Evolutionary conservation across 192 early-diverging fungal species (phyloP).

Genomic region (Mycoemilia scoparia): DNA sequence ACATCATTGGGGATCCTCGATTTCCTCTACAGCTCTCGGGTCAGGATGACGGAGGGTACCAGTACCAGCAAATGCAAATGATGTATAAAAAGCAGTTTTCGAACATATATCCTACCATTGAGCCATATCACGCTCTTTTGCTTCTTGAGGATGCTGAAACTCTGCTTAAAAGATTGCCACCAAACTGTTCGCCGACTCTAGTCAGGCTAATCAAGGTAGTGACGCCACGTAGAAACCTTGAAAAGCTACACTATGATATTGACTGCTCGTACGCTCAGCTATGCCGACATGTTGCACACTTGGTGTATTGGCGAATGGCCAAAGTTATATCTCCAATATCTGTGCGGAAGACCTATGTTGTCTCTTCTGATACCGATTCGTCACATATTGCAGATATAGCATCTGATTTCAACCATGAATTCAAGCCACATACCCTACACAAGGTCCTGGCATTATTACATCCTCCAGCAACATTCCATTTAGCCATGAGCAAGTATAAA

Average conservation of each 20-base stretch:
- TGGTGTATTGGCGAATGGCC: slow-evolving; percentile 86
- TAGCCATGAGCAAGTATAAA: too few relatives aligned
- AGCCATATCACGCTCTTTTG: slow-evolving; percentile 75
- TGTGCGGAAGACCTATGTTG: slow-evolving; percentile 59
- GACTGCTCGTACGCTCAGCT: slow-evolving; percentile 92
- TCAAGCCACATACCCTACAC: too few relatives aligned
- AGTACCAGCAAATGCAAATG: too few relatives aligned
- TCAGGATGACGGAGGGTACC: too few relatives aligned
- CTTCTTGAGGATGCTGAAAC: slow-evolving; percentile 68
- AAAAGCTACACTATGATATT: slow-evolving; percentile 58
- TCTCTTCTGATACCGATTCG: slow-evolving; percentile 43
- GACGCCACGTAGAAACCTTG: slow-evolving; percentile 27
- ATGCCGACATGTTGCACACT: slow-evolving; percentile 71
- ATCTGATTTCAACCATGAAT: neutral
- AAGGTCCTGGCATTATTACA: too few relatives aligned
- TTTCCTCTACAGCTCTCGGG: too few relatives aligned
- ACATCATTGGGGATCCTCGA: too few relatives aligned
- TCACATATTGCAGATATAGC: slow-evolving; percentile 23
- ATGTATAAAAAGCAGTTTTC: too few relatives aligned
- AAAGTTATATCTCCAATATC: slow-evolving; percentile 73
- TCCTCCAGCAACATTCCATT: too few relatives aligned
- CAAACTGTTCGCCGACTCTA: slow-evolving; percentile 72
- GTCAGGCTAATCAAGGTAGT: slow-evolving; percentile 43
- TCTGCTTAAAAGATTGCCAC: slow-evolving; percentile 50
- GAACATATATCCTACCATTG: slow-evolving; percentile 45